These are phyloP conservation scores for Mortierella sp. DNA, from an alignment of 371 early-diverging fungal genomes.

Conservation along the genomic window DNA sequence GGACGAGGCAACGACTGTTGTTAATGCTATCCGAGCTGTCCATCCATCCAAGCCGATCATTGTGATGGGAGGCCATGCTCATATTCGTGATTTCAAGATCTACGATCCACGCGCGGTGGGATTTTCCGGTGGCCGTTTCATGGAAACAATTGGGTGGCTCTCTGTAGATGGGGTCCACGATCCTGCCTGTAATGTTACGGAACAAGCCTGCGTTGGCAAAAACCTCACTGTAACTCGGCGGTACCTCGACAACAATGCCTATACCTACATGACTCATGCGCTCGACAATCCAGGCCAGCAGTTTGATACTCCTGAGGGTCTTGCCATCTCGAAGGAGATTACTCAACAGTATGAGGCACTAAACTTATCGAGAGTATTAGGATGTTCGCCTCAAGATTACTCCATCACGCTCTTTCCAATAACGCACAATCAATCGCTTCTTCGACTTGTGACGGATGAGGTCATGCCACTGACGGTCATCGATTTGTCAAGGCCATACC, in stretches of 20 bases:
- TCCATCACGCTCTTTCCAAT: slow-evolving; percentile 48
- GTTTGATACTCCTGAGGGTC: slow-evolving; percentile 56
- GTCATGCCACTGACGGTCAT: slow-evolving; percentile 48
- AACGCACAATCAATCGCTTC: slow-evolving; percentile 49
- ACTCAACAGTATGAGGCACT: slow-evolving; percentile 37
- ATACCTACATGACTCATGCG: slow-evolving; percentile 60
- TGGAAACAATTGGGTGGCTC: slow-evolving; percentile 70
- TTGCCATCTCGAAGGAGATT: slow-evolving; percentile 51
- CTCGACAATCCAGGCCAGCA: slow-evolving; percentile 6
- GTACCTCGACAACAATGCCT: slow-evolving; percentile 62
- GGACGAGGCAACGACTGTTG: slow-evolving; percentile 58
- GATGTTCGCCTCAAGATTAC: slow-evolving; percentile 61
- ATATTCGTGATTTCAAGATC: slow-evolving; percentile 64
- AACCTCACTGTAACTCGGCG: slow-evolving; percentile 59
- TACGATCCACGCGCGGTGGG: slow-evolving; percentile 66
- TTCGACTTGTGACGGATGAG: slow-evolving; percentile 51
- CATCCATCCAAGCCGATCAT: slow-evolving; percentile 65
- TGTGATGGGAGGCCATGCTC: slow-evolving; percentile 69
- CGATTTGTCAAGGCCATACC: slow-evolving; percentile 44
- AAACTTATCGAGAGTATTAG: slow-evolving; percentile 44
- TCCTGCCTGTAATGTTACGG: neutral
- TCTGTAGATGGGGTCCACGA: slow-evolving; percentile 54
- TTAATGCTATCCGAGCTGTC: slow-evolving; percentile 62
- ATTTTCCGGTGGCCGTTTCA: slow-evolving; percentile 65
- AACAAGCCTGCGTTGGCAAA: neutral